Evolutionary conservation across 176 grass and related monocot species (phyloP).

Genomic region (Carex pumila): DNA sequence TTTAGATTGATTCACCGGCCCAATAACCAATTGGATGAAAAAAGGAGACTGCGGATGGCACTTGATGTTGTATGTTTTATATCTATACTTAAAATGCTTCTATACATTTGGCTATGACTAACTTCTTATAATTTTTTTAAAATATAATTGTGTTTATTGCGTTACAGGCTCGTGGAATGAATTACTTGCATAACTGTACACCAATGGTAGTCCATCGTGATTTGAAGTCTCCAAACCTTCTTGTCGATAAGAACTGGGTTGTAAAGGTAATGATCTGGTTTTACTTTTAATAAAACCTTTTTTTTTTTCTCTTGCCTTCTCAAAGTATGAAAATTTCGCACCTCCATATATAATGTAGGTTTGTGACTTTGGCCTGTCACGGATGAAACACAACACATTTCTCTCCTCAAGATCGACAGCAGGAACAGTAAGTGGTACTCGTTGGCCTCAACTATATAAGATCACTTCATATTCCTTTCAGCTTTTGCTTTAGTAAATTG

Average conservation of each 20-base stretch:
- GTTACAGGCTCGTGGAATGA: constrained; percentile 87
- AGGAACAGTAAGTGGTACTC: constrained; percentile 75
- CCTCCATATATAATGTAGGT: constrained; percentile 44
- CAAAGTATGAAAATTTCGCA: constrained; percentile 5
- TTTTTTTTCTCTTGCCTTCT: neutral
- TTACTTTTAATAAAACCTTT: constrained; percentile 17
- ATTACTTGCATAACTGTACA: constrained; percentile 97
- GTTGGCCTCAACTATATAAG: neutral
- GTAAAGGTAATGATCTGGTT: constrained; percentile 69
- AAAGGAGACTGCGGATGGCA: constrained; percentile 76
- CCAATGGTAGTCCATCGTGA: constrained; percentile 97
- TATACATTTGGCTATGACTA: constrained; percentile 14
- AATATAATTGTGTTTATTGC: constrained; percentile 28
- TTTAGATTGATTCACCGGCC: constrained; percentile 80
- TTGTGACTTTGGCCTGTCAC: constrained; percentile 97
- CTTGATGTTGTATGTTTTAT: constrained; percentile 78
- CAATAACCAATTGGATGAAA: constrained; percentile 89
- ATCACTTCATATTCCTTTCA: neutral
- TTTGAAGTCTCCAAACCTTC: constrained; percentile 94
- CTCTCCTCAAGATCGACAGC: constrained; percentile 96
- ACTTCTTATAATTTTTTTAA: neutral
- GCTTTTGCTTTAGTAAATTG: constrained; percentile 12
- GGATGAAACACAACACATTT: constrained; percentile 93
- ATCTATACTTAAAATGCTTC: constrained; percentile 6
- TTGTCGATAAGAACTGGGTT: constrained; percentile 99